Percentiles rank a stretch among this genome's conserved stretches.
These are phyloP conservation scores for Dryas drummondii DNA, from an alignment of 306 rosid genomes.

Conservation along the genomic window DNA sequence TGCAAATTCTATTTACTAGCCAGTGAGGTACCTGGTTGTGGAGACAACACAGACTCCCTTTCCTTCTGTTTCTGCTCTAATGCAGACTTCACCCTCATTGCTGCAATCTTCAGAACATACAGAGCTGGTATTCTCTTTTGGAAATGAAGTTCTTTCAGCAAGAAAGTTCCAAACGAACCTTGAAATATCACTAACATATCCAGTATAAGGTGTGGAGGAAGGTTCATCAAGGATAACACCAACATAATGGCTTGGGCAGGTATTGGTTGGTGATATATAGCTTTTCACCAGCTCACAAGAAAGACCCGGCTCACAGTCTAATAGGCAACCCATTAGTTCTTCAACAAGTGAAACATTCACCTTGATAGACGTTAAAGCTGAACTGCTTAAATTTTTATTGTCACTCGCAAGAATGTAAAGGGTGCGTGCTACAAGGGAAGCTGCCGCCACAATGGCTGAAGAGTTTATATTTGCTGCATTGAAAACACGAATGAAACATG, in stretches of 20 bases:
- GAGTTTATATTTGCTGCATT: constrained; percentile 80
- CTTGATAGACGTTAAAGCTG: constrained; percentile 59
- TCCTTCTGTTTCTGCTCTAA: constrained; percentile 66
- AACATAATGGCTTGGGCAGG: constrained; percentile 87
- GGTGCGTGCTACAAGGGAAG: constrained; percentile 86
- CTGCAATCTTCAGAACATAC: constrained; percentile 66
- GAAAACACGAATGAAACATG: constrained; percentile 18
- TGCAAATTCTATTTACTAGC: constrained; percentile 3
- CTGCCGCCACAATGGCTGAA: constrained; percentile 79
- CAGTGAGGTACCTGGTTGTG: constrained; percentile 74
- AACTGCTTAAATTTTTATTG: constrained; percentile 39
- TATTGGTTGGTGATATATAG: constrained; percentile 60
- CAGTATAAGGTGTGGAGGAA: constrained; percentile 62
- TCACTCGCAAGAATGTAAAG: constrained; percentile 73
- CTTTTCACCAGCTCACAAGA: constrained; percentile 81
- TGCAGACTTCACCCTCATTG: constrained; percentile 68
- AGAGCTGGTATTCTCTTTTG: constrained; percentile 45
- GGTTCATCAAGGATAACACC: constrained; percentile 81
- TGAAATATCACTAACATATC: constrained; percentile 67
- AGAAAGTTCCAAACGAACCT: constrained; percentile 87
- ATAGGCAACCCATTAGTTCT: constrained; percentile 70
- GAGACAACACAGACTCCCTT: constrained; percentile 80
- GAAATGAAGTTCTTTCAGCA: constrained; percentile 71
- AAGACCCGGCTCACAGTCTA: constrained; percentile 85
- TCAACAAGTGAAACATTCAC: constrained; percentile 80